Conservation (phyloP, 495 filamentous ascomycete species). For the Xylaria cubensis region DNA sequence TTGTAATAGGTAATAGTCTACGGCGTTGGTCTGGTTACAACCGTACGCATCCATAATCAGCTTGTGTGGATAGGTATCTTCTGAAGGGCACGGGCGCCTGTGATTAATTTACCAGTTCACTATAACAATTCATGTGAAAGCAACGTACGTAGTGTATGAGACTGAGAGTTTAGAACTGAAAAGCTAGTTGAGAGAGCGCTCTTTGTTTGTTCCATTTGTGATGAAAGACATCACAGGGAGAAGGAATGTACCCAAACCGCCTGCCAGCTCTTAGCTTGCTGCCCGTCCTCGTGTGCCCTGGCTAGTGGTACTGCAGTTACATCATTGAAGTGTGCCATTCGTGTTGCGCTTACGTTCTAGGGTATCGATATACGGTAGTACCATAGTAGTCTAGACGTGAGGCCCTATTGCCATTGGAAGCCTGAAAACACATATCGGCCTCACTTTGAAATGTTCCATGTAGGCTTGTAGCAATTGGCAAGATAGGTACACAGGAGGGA, state of each 20-base stretch:
- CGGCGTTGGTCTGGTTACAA: neutral
- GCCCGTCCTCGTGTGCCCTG: constrained; percentile 8
- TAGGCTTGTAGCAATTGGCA: neutral
- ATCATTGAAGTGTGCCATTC: constrained; percentile 35
- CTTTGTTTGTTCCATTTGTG: no score
- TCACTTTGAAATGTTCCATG: constrained; percentile 2
- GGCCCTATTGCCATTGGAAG: neutral
- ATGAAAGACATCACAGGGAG: neutral
- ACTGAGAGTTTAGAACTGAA: neutral
- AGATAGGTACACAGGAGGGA: constrained; percentile 21
- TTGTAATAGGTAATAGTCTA: constrained; percentile 7
- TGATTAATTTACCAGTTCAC: constrained; percentile 2
- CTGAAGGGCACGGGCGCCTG: constrained; percentile 6
- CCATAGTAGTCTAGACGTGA: constrained; percentile 9
- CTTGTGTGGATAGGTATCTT: constrained; percentile 10
- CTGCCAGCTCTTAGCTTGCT: constrained; percentile 2
- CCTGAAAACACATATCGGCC: constrained; percentile 8
- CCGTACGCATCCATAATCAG: constrained; percentile 1
- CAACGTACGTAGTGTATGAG: neutral
- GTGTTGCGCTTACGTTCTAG: constrained; percentile 12
- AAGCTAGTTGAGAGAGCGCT: neutral
- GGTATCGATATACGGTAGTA: constrained; percentile 5
- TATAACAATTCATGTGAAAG: neutral
- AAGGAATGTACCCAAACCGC: constrained; percentile 4
- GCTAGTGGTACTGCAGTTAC: constrained; percentile 33